Conservation (phyloP, 2,329 filamentous ascomycete species). For the Alternaria sp. region DNA sequence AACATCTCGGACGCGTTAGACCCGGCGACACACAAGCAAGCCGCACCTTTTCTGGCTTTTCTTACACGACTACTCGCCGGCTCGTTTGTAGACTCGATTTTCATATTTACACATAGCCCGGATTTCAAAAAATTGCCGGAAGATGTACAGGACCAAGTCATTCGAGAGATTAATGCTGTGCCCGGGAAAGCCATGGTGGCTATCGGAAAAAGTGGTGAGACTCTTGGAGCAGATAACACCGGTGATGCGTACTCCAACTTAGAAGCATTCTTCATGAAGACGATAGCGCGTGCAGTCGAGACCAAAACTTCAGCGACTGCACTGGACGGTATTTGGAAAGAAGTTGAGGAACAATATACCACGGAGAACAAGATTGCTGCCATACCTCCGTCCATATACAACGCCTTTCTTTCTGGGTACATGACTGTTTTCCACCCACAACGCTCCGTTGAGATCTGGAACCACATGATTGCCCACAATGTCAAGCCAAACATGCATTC, state of each 20-base stretch:
- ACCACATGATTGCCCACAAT: constrained; percentile 63
- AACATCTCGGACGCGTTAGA: constrained; percentile 35
- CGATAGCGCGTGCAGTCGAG: constrained; percentile 38
- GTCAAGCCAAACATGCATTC: constrained; percentile 69
- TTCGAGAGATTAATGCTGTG: constrained; percentile 32
- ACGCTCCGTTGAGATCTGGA: constrained; percentile 65
- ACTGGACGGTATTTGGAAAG: constrained; percentile 39
- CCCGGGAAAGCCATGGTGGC: constrained; percentile 32
- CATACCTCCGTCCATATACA: constrained; percentile 50
- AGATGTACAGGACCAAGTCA: constrained; percentile 23
- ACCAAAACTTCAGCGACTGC: constrained; percentile 18
- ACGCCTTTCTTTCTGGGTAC: constrained; percentile 59
- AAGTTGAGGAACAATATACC: constrained; percentile 31
- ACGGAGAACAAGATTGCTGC: constrained; percentile 11
- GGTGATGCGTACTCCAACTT: constrained; percentile 25
- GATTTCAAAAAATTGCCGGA: constrained; percentile 27
- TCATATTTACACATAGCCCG: constrained; percentile 21
- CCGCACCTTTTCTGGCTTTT: constrained; percentile 40
- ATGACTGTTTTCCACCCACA: constrained; percentile 55
- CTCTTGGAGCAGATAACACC: constrained; percentile 3
- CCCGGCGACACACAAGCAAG: constrained; percentile 28
- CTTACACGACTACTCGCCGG: constrained; percentile 36
- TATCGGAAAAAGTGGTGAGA: constrained; percentile 18
- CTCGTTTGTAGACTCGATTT: constrained; percentile 25
- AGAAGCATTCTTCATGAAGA: constrained; percentile 36